Conservation (phyloP, 1,139 yeast genomes). For the Arxiozyma bovina region DNA sequence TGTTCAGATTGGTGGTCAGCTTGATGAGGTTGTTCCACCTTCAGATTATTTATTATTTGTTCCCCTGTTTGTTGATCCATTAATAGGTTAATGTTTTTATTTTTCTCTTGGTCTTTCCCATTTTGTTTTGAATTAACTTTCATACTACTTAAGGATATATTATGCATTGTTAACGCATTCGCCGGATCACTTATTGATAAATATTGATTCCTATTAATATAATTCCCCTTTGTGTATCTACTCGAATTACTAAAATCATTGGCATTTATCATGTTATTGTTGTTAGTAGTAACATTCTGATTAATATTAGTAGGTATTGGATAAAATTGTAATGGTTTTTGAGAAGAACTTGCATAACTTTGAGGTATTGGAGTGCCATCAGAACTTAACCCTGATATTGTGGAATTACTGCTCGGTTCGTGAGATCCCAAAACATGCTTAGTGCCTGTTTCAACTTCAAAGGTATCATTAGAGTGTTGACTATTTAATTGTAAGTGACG, state of each 20-base stretch:
- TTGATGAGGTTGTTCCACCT: not conserved
- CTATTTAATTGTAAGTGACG: constrained; percentile 16
- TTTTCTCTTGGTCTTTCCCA: not conserved
- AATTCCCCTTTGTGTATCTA: not conserved
- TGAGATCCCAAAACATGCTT: constrained; percentile 3
- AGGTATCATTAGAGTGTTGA: constrained; percentile 9
- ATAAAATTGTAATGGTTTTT: constrained; percentile 29
- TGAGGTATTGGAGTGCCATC: constrained; percentile 17
- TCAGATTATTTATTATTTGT: not conserved
- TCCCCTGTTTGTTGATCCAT: not conserved
- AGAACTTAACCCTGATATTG: constrained; percentile 11
- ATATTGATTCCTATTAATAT: not conserved
- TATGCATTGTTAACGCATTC: not conserved
- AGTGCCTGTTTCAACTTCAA: constrained; percentile 4
- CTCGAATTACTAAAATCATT: not conserved
- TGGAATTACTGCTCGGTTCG: constrained; percentile 13
- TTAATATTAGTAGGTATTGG: constrained; percentile 23
- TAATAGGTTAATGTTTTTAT: not conserved
- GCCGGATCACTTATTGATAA: not conserved
- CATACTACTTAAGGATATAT: too few species aligned
- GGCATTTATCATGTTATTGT: not conserved
- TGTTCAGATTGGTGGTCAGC: not conserved
- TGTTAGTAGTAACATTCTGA: not conserved
- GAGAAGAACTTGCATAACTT: constrained; percentile 25
- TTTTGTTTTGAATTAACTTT: not conserved